Percentiles rank a stretch among this genome's conserved stretches.
phyloP scores from a whole-genome alignment of 768 basidiomycete species.

The Tulasnella sp. region DNA sequence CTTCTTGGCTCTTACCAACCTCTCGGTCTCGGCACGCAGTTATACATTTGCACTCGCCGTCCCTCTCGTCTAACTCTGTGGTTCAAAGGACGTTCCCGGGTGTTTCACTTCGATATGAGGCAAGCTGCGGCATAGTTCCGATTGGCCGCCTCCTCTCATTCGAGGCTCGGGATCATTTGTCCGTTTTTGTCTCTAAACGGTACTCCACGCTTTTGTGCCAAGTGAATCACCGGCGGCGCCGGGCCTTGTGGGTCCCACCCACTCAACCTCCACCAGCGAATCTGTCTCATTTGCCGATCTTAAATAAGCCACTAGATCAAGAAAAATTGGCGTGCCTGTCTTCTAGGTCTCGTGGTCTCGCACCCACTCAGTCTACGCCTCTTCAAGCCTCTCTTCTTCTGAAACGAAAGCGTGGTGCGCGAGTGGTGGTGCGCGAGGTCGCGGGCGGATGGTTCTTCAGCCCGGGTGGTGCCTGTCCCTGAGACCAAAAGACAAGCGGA shows the following conservation, averaged over 20 bases:
- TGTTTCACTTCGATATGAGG: background rate
- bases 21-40: background rate
- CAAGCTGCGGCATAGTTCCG: background rate
- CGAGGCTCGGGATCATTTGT: background rate
- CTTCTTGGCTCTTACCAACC: background rate
- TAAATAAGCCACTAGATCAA: background rate
- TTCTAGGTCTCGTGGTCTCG: background rate
- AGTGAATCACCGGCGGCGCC: constrained; percentile 1
- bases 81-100: background rate
- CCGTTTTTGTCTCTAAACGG: background rate
- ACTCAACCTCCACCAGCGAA: constrained; percentile 3
- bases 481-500: background rate
- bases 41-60: background rate
- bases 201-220: background rate
- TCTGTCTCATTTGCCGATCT: background rate
- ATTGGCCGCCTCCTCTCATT: background rate
- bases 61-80: background rate
- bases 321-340: background rate
- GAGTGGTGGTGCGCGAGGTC: background rate
- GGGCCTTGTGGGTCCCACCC: background rate
- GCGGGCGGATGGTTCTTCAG: background rate
- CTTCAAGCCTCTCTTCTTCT: background rate
- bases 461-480: constrained; percentile 1
- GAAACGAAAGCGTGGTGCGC: background rate
- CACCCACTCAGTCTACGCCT: background rate